A percentile compares a stretch with the other conserved stretches of the same genome.
Conservation (phyloP, 176 grass and related monocot species). For the Coix lacrymajobi region DNA sequence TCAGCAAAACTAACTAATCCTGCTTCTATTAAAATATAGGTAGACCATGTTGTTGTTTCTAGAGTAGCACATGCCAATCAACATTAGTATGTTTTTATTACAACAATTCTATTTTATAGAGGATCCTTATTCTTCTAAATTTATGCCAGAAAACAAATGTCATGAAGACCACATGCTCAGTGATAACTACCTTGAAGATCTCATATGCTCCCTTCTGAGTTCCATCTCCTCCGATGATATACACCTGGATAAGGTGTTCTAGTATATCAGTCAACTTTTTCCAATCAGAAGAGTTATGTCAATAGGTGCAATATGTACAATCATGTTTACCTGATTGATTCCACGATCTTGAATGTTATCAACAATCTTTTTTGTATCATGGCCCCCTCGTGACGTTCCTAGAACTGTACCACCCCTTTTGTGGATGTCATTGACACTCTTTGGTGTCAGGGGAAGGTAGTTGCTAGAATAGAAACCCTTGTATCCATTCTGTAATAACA, state of each 20-base stretch:
- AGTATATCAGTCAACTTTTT: constrained; percentile 15
- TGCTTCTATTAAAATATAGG: not conserved
- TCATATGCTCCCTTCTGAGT: constrained; percentile 91
- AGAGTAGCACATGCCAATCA: not conserved
- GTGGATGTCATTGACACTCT: constrained; percentile 94
- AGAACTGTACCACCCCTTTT: constrained; percentile 93
- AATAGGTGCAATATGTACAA: constrained; percentile 16
- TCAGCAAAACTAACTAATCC: not conserved
- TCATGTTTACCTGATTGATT: constrained; percentile 79
- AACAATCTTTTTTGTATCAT: constrained; percentile 93
- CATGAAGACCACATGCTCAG: not conserved
- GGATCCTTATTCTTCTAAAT: not conserved
- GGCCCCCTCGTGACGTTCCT: constrained; percentile 90
- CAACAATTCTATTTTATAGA: not conserved
- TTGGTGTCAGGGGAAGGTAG: constrained; percentile 75
- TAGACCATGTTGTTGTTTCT: not conserved
- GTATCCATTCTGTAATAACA: constrained; percentile 75
- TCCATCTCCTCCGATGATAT: constrained; percentile 83
- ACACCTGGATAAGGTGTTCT: constrained; percentile 44
- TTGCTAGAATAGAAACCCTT: constrained; percentile 98
- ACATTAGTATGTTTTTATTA: not conserved
- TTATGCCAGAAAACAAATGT: not conserved
- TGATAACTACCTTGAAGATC: constrained; percentile 63
- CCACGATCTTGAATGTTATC: constrained; percentile 97
- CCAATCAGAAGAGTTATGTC: not conserved